Evolutionary conservation across 2,329 filamentous ascomycete genomes (phyloP), one percentile per base, ranked within the genome.

Genomic region (Fonsecaea nubica): DNA sequence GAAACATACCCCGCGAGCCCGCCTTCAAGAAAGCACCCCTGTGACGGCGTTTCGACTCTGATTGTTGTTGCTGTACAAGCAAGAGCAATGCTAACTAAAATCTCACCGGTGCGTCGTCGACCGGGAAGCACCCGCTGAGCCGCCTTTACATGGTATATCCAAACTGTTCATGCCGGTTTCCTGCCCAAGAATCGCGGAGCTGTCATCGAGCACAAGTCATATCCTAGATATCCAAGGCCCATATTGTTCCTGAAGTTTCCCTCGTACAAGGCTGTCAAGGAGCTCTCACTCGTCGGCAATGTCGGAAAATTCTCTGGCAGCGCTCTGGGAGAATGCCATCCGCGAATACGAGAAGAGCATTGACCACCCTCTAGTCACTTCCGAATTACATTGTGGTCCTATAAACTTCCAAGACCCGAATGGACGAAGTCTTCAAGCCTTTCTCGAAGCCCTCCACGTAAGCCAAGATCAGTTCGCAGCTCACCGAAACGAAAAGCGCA

Each of bases 401-500:
- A 32, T 56, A 15, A 56, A 56, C 33, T 56, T 56, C 33, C 54
- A 56, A 38, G 54, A 56, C n/a, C n/a, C 54, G 4, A 38, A 56
- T 21, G 54, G 54, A 35, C 54, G 54, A 56, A 56, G 54, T 18
- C 54, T 56, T 35, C 54, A 56, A 38, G 54, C 54, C 9, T 56
- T 56, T 38, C 54, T 56, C 54, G 54, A 36, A 38, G 54, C 54
- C 13, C 54, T 56, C 13, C 54, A 56, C 12, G 54, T 56, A 36
- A 56, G 36, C 36, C 54, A 56, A 56, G 54, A 56, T 36, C 54
- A 56, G 33, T 56, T 56, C 54, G 40, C 54, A 8, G 54, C 54
- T 56, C 54, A 56, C 15, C 54, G 54, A 40, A 56, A 56, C 15
- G 54, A 56, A 56, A 56, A 56, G 54, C 54, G 54, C 54, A 56